Evolutionary conservation across 208 protist species (phyloP).

Genomic region (Wallacemonas sp.): DNA sequence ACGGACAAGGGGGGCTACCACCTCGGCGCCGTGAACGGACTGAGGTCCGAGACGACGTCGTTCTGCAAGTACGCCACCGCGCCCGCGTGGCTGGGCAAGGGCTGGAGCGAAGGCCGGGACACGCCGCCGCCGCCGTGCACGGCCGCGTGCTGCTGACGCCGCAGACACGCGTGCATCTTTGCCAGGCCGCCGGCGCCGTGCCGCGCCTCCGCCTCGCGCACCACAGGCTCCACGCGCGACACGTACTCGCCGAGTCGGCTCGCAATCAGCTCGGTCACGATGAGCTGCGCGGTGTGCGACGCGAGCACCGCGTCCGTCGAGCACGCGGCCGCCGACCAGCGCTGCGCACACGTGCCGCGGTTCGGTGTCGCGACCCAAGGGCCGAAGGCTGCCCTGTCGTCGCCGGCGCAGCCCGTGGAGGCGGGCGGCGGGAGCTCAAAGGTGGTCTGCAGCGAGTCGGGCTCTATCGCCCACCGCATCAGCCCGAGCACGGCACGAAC

Average conservation of each 20-base stretch:
- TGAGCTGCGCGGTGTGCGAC: slow-evolving; percentile 45
- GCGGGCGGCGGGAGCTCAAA: slow-evolving; percentile 1
- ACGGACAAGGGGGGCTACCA: not conserved
- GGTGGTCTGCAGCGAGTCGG: slow-evolving; percentile 23
- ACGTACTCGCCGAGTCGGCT: slow-evolving; percentile 65
- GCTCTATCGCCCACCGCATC: slow-evolving; percentile 70
- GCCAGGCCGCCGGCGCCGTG: not conserved
- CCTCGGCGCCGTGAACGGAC: not conserved
- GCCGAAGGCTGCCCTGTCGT: too few species aligned
- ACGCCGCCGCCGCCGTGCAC: not conserved
- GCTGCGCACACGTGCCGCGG: too few species aligned
- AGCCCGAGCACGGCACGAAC: slow-evolving; percentile 64
- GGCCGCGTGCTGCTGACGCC: too few species aligned
- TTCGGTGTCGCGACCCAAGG: too few species aligned
- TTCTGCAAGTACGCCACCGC: slow-evolving; percentile 3
- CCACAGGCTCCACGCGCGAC: slow-evolving; percentile 47
- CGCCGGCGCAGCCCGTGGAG: too few species aligned
- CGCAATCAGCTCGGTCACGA: slow-evolving; percentile 57
- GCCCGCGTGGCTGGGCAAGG: not conserved
- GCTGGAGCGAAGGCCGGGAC: not conserved
- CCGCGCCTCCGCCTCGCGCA: slow-evolving; percentile 19
- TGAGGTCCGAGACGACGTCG: slow-evolving; percentile 6
- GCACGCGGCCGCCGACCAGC: slow-evolving; percentile 1
- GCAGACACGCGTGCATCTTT: not conserved
- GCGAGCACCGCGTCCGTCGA: slow-evolving; percentile 27